These are phyloP conservation scores for Hsuehochloa calcarea DNA, from an alignment of 176 grass and related monocot species.

Conservation along the genomic window DNA sequence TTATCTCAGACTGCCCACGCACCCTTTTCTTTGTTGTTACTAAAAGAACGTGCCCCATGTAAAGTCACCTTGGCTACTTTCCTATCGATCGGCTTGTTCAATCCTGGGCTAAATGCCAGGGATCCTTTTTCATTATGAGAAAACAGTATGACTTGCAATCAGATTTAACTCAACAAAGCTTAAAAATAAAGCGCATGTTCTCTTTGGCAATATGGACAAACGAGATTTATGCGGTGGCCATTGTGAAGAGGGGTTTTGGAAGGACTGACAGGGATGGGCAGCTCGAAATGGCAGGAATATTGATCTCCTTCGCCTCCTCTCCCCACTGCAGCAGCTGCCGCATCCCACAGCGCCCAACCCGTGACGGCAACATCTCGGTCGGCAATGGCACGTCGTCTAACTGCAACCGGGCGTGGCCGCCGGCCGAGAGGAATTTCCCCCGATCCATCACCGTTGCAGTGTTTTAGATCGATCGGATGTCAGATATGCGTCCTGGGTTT, in stretches of 20 bases:
- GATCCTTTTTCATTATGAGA: background rate
- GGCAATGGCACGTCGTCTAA: background rate
- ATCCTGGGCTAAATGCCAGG: background rate
- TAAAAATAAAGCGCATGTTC: background rate
- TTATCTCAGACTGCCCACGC: too few relatives aligned
- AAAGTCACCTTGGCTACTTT: background rate
- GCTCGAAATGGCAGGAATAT: slow-evolving; percentile 12
- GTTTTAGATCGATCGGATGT: background rate
- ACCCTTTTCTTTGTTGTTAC: too few relatives aligned
- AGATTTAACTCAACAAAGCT: background rate
- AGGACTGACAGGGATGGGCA: slow-evolving; percentile 20
- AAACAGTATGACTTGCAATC: background rate
- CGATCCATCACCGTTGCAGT: background rate
- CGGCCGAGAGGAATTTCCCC: too few relatives aligned
- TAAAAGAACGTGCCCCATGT: too few relatives aligned
- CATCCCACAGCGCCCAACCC: background rate
- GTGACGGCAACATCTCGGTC: background rate
- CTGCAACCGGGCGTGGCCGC: background rate
- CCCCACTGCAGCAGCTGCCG: background rate
- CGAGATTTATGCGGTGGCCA: background rate
- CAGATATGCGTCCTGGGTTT: background rate
- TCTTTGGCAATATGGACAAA: slow-evolving; percentile 11
- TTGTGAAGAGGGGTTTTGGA: background rate
- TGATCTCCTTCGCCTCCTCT: slow-evolving; percentile 1
- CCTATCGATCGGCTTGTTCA: background rate